phyloP scores from a whole-genome alignment of 139 green algal genomes.

The Pleodorina starrii region DNA sequence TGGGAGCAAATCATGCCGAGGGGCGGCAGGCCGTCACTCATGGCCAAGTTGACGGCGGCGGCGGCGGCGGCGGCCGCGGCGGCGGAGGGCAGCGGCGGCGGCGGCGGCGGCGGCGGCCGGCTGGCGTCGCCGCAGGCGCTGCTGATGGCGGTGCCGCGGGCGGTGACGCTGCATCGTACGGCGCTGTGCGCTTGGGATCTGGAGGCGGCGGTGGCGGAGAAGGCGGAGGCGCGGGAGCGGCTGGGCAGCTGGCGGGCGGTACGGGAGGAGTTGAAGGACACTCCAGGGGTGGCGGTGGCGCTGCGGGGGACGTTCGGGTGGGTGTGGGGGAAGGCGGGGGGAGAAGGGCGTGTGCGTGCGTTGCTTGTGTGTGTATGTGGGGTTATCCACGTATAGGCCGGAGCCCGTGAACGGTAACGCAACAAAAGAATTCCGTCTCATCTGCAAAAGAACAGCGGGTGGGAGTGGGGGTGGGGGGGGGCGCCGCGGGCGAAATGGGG shows the following conservation, averaged over 20 bases:
- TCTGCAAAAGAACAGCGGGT: too few species aligned
- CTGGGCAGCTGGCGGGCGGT: conserved; percentile 20
- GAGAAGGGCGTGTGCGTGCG: too few species aligned
- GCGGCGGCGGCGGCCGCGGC: too few species aligned
- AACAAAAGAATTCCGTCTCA: too few species aligned
- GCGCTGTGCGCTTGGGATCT: not conserved
- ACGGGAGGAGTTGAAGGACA: not conserved
- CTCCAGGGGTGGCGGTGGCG: conserved; percentile 9
- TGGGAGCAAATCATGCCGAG: conserved; percentile 2
- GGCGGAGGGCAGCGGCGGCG: too few species aligned
- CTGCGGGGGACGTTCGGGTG: conserved; percentile 16
- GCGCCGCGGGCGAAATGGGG: too few species aligned
- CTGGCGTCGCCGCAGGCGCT: conserved; percentile 12
- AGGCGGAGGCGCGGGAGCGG: not conserved
- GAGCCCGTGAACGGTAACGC: too few species aligned
- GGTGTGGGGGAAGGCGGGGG: not conserved
- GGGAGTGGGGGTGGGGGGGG: too few species aligned
- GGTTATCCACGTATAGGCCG: too few species aligned
- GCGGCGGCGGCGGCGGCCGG: not conserved
- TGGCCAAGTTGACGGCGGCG: not conserved
- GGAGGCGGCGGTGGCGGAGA: not conserved
- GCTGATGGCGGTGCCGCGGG: conserved; percentile 32
- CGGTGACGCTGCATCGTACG: not conserved
- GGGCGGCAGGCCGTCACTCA: not conserved
- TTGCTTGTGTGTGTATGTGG: too few species aligned